A percentile compares a stretch with the other conserved stretches of the same genome.
Conservation (phyloP, 2,329 filamentous ascomycete species). For the Acrocalymma vagum region DNA sequence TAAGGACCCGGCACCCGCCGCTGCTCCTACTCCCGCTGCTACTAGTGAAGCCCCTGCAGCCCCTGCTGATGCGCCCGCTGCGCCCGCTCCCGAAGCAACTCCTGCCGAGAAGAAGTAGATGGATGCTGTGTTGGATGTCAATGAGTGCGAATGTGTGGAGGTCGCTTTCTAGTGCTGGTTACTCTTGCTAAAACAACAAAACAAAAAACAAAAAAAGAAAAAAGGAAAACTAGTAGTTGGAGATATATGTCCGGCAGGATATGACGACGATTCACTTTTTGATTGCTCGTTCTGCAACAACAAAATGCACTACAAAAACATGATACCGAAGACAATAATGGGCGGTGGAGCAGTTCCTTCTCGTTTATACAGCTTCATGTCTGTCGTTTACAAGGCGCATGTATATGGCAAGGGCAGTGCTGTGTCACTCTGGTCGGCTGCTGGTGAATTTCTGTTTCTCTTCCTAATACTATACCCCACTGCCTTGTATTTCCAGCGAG, state of each 20-base stretch:
- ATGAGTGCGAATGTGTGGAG: too few species aligned
- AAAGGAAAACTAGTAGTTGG: constrained; percentile 11
- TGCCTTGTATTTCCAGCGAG: constrained; percentile 27
- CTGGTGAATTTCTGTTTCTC: constrained; percentile 14
- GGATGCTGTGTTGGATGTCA: background rate
- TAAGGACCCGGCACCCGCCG: constrained; percentile 24
- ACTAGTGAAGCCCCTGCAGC: constrained; percentile 19
- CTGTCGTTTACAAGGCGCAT: too few species aligned
- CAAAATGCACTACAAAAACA: too few species aligned
- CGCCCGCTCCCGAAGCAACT: constrained; percentile 15
- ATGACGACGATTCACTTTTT: background rate
- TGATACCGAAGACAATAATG: too few species aligned
- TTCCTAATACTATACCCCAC: constrained; percentile 47
- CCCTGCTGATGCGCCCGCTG: constrained; percentile 16
- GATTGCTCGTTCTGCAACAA: constrained; percentile 2
- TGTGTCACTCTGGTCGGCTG: too few species aligned
- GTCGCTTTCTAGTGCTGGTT: too few species aligned
- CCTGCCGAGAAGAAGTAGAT: constrained; percentile 29
- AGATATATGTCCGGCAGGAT: too few species aligned
- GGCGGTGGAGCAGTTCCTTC: too few species aligned
- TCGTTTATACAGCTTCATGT: too few species aligned
- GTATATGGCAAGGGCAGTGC: too few species aligned
- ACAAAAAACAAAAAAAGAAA: background rate
- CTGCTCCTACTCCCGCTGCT: constrained; percentile 14
- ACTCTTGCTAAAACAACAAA: background rate